Conservation (phyloP, 495 filamentous ascomycete genomes). For the Rostrohypoxylon terebratum region DNA sequence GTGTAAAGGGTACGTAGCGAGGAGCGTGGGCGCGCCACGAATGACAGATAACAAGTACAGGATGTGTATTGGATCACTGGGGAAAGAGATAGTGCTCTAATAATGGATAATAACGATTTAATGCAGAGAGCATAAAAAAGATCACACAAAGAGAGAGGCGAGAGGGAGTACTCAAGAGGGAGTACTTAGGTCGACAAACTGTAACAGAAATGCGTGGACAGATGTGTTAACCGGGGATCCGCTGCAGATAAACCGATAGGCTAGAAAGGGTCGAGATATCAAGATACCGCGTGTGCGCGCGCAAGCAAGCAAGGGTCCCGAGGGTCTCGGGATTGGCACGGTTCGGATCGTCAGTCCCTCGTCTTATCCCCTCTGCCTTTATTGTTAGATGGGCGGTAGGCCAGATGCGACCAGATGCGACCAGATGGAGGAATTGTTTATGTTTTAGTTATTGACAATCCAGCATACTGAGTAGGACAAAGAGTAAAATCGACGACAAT, state of each 20-base stretch:
- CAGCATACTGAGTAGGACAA: not conserved
- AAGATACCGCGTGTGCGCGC: conserved; percentile 43
- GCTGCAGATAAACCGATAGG: conserved; percentile 49
- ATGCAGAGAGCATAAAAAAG: conserved; percentile 19
- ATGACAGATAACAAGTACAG: conserved; percentile 41
- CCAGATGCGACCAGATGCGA: not conserved
- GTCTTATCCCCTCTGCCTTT: conserved; percentile 17
- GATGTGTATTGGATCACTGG: conserved; percentile 35
- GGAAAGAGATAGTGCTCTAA: conserved; percentile 21
- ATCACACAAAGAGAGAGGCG: not conserved
- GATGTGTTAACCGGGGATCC: conserved; percentile 39
- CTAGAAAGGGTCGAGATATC: conserved; percentile 43
- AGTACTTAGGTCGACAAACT: conserved; percentile 5
- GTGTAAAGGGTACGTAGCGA: conserved; percentile 20
- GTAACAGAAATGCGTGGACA: conserved; percentile 36
- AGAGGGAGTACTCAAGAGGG: conserved; percentile 21
- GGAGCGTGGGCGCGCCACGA: conserved; percentile 9
- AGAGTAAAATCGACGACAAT: not conserved
- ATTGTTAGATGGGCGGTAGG: conserved; percentile 17
- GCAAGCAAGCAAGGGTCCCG: conserved; percentile 33
- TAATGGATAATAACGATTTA: conserved; percentile 35
- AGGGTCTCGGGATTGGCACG: conserved; percentile 32
- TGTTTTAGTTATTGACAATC: not conserved
- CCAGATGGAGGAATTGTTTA: not conserved
- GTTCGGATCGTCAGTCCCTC: conserved; percentile 32